Base-by-base conservation (phyloP, 192 early-diverging fungal species). In the Podila epicladia region DNA sequence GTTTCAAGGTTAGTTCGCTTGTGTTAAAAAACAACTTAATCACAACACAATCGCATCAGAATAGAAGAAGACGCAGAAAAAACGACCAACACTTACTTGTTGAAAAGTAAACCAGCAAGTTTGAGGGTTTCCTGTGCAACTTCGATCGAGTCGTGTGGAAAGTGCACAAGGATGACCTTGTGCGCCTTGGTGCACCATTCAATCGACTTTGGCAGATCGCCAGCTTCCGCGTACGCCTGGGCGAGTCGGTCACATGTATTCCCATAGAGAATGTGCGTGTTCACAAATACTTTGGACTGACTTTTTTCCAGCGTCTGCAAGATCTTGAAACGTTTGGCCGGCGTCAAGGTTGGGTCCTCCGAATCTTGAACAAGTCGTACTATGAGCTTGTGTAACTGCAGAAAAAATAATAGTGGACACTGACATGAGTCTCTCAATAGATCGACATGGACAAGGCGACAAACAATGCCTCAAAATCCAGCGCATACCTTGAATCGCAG, bases 41-140 rank as follows among this genome's bases (percentile, higher is more conserved):
- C 62, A 22, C 33, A 45, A 2, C 19, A 20, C 8, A 51, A 28
- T 17, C 15, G 20, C 8, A 41, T n/a, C 3, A 59, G 26, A 59
- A 59, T 38, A 20, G 20, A 63, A 38, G n/a, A 38, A 29, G 24
- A 67, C 24, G n/a, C n/a, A 13, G 6, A 58, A 41, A 33, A 60
- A 12, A 12, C 19, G 17, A 15, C 2, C 5, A 41, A 11, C 13
- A 37, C 20, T 0, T 59, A 80, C 77, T 80, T 80, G 71, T 80
- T 80, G 24, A 80, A 80, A 35, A 72, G 20, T 28, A 80, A 22
- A 9, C 77, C 77, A 9, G 77, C 77, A 29, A 80, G 77, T n/a
- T 80, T 80, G 2, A 80, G 71, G 3, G 71, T 80, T 15, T 80
- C 77, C 49, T 80, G 77, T 0, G 77, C 77, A 19, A 80, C 77